Base-by-base conservation (phyloP, 1,284 basidiomycete species). In the Peniophora sp. region DNA sequence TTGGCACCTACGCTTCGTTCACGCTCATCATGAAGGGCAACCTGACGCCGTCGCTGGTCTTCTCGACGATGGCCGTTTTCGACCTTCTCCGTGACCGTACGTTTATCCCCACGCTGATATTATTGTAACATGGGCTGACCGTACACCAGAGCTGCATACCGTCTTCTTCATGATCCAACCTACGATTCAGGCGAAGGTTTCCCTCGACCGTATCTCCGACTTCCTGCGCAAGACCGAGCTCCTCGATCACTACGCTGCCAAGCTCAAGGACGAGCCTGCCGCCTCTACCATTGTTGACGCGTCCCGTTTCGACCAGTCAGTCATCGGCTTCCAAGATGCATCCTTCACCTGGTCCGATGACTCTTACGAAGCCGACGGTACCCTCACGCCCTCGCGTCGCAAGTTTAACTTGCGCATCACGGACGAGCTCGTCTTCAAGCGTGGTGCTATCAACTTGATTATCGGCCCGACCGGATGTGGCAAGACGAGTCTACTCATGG, bases 401-500 rank as follows among this genome's bases (percentile, higher is more conserved):
- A 70, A 69, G 49, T 83, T 82, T 65, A 64, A 62, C 6, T 69
- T 85, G 10, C 61, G 60, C 0, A 66, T 83, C 18, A 71, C 76
- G 1, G 70, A 65, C 17, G 78, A 84, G 54, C 60, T 86, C 14
- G 60, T 70, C 3, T 87, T 88, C 67, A 72, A 75, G 53, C 72
- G 70, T 36, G 77, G 78, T 9, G 68, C 72, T 55, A 64, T 87
- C 57, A 85, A 84, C 59, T 63, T 88, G 34, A 73, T 88, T 51
- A 71, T 83, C 27, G 85, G 85, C 17, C 78, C 83, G 0, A 79
- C 77, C 2, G 77, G 77, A 9, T 72, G 68, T 1, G 77, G 77
- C 3, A 78, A 76, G 60, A 75, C 76, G 0, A 74, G 72, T 2
- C 47, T 79, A 23, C 62, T 79, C 12, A 75, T 81, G 72, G 81